A percentile compares a stretch with the other conserved stretches of the same genome.
Conservation (phyloP, 495 filamentous ascomycete genomes). For the Trichocladium antarcticum region DNA sequence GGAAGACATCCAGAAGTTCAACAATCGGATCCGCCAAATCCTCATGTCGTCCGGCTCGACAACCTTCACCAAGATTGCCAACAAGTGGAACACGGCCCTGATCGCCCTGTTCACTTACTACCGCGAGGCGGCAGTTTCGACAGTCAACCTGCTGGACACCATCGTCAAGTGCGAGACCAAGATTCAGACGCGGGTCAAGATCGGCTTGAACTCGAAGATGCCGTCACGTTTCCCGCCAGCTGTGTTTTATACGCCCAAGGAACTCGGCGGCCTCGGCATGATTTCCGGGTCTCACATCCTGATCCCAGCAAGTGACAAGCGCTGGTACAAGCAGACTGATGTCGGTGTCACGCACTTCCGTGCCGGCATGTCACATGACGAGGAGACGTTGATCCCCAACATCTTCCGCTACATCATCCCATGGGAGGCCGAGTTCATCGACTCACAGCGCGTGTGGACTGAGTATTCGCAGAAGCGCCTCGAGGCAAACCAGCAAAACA, state of each 20-base stretch:
- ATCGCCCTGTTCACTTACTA: conserved; percentile 99
- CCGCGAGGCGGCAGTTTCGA: conserved; percentile 95
- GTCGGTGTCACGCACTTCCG: conserved; percentile 96
- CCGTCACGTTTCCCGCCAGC: conserved; percentile 97
- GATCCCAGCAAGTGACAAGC: conserved; percentile 94
- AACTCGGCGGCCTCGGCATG: conserved; percentile 96
- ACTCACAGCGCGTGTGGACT: conserved; percentile 97
- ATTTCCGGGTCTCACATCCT: conserved; percentile 98
- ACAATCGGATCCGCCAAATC: conserved; percentile 97
- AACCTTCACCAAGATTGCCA: conserved; percentile 99
- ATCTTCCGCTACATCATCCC: conserved; percentile 99
- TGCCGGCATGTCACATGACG: conserved; percentile 96
- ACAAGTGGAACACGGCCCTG: conserved; percentile 98
- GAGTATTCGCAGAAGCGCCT: conserved; percentile 97
- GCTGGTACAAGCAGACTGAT: conserved; percentile 97
- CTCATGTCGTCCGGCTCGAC: conserved; percentile 98
- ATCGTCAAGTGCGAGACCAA: conserved; percentile 99
- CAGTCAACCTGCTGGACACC: conserved; percentile 88
- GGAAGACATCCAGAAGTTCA: conserved; percentile 98
- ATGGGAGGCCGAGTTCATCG: conserved; percentile 98
- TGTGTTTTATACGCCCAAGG: conserved; percentile 98
- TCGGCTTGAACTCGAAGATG: conserved; percentile 99
- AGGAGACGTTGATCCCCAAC: conserved; percentile 95
- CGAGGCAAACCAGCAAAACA: conserved; percentile 96
- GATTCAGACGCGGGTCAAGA: conserved; percentile 98